These are phyloP conservation scores for Myxozyma neotropica DNA, from an alignment of 805 yeast species.

Conservation along the genomic window DNA sequence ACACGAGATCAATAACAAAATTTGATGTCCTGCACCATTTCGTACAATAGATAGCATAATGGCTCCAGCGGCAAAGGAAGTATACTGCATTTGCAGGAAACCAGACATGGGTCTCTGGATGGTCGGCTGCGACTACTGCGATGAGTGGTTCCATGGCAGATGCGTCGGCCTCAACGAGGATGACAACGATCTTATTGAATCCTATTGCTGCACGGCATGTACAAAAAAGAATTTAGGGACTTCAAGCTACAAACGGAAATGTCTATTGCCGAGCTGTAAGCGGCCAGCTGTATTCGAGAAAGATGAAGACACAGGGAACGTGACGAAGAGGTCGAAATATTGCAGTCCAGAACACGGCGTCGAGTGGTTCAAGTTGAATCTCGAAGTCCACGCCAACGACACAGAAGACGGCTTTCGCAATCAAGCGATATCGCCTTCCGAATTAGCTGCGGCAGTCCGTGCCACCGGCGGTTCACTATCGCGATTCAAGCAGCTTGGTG, in stretches of 20 bases:
- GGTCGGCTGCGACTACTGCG: constrained; percentile 96
- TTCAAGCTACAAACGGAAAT: constrained; percentile 75
- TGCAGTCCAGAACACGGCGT: constrained; percentile 75
- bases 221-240: constrained; percentile 49
- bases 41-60: too few relatives aligned
- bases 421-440: neutral
- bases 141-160: constrained; percentile 88
- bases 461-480: neutral
- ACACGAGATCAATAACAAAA: too few relatives aligned
- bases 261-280: constrained; percentile 62
- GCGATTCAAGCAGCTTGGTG: constrained; percentile 21
- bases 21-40: too few relatives aligned
- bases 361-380: constrained; percentile 40
- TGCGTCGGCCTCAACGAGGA: constrained; percentile 65
- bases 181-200: constrained; percentile 58
- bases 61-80: constrained; percentile 2
- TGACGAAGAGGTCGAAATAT: constrained; percentile 58
- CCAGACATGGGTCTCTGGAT: constrained; percentile 80
- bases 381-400: neutral
- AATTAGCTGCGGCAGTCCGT: constrained; percentile 12
- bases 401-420: constrained; percentile 15
- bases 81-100: constrained; percentile 72
- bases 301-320: neutral
- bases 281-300: constrained; percentile 47
- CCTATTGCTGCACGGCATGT: constrained; percentile 76